A percentile compares a stretch with the other conserved stretches of the same genome.
These are phyloP conservation scores for Pseudogymnoascus sp. DNA, from an alignment of 2,329 filamentous ascomycete species.

Conservation along the genomic window DNA sequence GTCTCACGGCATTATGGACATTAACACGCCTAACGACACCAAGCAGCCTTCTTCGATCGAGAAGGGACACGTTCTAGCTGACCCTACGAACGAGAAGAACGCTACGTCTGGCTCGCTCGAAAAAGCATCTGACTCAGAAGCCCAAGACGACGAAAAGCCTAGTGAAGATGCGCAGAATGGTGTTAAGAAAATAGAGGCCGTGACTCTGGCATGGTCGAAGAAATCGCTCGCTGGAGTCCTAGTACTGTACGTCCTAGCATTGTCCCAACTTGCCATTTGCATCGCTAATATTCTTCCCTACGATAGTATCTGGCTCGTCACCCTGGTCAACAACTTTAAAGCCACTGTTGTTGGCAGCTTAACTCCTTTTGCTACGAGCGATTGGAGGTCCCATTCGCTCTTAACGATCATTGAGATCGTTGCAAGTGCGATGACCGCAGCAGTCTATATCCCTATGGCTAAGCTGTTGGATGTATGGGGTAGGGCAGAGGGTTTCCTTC, in stretches of 20 bases:
- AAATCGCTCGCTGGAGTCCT: constrained; percentile 39
- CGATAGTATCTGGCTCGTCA: constrained; percentile 38
- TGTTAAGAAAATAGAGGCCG: constrained; percentile 44
- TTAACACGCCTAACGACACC: not conserved
- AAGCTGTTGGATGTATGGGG: constrained; percentile 63
- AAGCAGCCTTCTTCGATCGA: not conserved
- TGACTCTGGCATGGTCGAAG: constrained; percentile 43
- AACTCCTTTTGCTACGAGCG: constrained; percentile 21
- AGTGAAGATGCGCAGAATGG: constrained; percentile 27
- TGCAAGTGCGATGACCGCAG: constrained; percentile 46
- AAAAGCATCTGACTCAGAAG: not conserved
- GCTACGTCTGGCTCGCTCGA: not conserved
- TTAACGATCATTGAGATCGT: constrained; percentile 44
- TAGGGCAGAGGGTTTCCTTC: constrained; percentile 55
- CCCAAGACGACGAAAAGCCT: constrained; percentile 16
- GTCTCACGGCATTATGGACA: constrained; percentile 10
- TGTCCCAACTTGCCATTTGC: not conserved
- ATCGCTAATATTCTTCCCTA: not conserved
- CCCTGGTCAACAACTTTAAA: constrained; percentile 36
- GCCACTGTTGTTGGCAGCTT: constrained; percentile 26
- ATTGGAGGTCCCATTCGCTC: constrained; percentile 20
- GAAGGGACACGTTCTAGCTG: not conserved
- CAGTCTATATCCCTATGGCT: constrained; percentile 56
- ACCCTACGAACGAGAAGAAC: not conserved
- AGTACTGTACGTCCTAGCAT: constrained; percentile 33